phyloP scores from a whole-genome alignment of 768 basidiomycete genomes.

The Kwoniella newhampshirensis region DNA sequence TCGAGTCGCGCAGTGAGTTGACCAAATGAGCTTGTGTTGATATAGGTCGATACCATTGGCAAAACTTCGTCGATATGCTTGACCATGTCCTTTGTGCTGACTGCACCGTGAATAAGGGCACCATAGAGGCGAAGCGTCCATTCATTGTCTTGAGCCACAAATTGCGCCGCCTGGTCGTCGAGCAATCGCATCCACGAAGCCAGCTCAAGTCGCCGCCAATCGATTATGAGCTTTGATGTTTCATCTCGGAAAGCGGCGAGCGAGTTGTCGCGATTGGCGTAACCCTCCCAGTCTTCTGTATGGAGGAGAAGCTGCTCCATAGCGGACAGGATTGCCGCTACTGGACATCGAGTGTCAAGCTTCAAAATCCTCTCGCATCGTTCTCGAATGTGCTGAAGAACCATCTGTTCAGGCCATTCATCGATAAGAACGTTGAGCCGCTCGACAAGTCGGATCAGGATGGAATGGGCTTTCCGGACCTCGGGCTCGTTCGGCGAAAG shows the following conservation, averaged over 20 bases:
- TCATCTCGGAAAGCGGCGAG: slow-evolving; percentile 67
- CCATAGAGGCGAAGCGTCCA: slow-evolving; percentile 96
- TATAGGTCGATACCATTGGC: slow-evolving; percentile 76
- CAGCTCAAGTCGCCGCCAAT: slow-evolving; percentile 87
- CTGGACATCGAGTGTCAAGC: slow-evolving; percentile 65
- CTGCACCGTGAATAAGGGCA: slow-evolving; percentile 64
- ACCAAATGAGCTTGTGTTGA: slow-evolving; percentile 74
- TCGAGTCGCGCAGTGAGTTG: slow-evolving; percentile 71
- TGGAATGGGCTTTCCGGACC: slow-evolving; percentile 61
- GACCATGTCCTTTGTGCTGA: slow-evolving; percentile 48
- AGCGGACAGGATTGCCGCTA: slow-evolving; percentile 77
- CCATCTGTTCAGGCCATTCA: slow-evolving; percentile 98
- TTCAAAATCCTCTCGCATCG: slow-evolving; percentile 68
- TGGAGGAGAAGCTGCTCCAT: slow-evolving; percentile 82
- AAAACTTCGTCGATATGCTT: slow-evolving; percentile 67
- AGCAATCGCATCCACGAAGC: slow-evolving; percentile 81
- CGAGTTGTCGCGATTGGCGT: slow-evolving; percentile 85
- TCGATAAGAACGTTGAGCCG: slow-evolving; percentile 63
- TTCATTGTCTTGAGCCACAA: slow-evolving; percentile 58
- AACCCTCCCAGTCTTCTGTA: slow-evolving; percentile 94
- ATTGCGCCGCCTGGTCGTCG: slow-evolving; percentile 63
- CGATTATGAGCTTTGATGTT: slow-evolving; percentile 71
- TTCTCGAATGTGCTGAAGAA: slow-evolving; percentile 75
- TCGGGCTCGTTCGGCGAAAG: slow-evolving; percentile 71
- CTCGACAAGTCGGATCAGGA: slow-evolving; percentile 60